A percentile compares a stretch with the other conserved stretches of the same genome.
Evolutionary conservation across 2,329 filamentous ascomycete species (phyloP).

Genomic region (Cylindrodendrum hubeiense): DNA sequence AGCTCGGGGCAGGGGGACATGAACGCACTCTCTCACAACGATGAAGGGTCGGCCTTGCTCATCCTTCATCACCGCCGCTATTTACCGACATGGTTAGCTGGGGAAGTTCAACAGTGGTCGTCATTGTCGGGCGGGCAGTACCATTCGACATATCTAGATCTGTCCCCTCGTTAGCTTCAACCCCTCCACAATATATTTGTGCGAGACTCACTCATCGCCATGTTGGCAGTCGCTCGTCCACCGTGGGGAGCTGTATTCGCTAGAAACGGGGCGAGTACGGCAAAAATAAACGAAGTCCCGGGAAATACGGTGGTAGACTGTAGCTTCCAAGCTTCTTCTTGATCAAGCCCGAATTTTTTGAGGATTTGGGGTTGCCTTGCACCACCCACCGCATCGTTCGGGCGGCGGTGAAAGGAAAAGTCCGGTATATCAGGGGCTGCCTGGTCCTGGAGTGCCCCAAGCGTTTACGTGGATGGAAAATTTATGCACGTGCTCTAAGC

Average conservation of each 20-base stretch:
- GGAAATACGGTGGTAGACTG: constrained; percentile 42
- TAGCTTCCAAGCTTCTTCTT: constrained; percentile 47
- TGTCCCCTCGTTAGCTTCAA: constrained; percentile 58
- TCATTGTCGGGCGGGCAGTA: constrained; percentile 55
- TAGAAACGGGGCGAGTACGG: constrained; percentile 38
- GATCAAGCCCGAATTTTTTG: constrained; percentile 51
- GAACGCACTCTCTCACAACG: constrained; percentile 91
- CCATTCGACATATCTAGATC: constrained; percentile 88
- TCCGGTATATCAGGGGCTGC: constrained; percentile 42
- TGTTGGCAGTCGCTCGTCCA: constrained; percentile 47
- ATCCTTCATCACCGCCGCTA: constrained; percentile 88
- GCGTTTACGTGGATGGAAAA: neutral
- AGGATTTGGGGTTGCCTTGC: constrained; percentile 47
- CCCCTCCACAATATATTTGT: constrained; percentile 40
- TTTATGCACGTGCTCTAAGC: neutral
- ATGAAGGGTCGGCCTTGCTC: constrained; percentile 98
- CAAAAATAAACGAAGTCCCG: constrained; percentile 38
- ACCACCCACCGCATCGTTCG: constrained; percentile 42
- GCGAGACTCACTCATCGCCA: constrained; percentile 55
- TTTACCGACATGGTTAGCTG: constrained; percentile 39
- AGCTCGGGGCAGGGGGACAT: constrained; percentile 18
- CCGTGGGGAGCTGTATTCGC: constrained; percentile 45
- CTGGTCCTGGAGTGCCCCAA: constrained; percentile 5
- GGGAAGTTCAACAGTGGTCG: constrained; percentile 15
- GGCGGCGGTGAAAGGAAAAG: constrained; percentile 50